Percentiles rank a stretch among this genome's conserved stretches.
phyloP scores from a whole-genome alignment of 2,329 filamentous ascomycete species.

The Trichoderma oligosporum region DNA sequence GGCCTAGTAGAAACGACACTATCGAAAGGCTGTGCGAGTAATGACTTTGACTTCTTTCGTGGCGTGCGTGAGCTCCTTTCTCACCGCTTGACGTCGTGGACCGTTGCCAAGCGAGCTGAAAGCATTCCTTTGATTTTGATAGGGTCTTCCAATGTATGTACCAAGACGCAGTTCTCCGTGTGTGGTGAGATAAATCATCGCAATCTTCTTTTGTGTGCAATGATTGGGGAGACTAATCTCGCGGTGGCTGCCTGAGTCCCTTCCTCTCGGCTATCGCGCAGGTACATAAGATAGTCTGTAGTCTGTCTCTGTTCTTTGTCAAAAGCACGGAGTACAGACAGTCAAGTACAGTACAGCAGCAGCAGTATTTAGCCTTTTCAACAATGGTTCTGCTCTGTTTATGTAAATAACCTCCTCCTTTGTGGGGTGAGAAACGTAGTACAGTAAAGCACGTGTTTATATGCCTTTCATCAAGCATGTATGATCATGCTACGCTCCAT shows the following conservation, averaged over 20 bases:
- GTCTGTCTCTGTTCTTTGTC: too few relatives aligned
- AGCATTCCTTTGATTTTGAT: not conserved
- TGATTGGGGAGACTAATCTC: conserved; percentile 5
- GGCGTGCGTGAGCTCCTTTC: conserved; percentile 1
- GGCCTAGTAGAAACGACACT: not conserved
- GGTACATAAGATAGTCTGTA: conserved; percentile 4
- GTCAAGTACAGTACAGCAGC: too few relatives aligned
- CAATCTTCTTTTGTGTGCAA: not conserved
- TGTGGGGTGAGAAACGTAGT: not conserved
- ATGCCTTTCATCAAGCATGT: not conserved
- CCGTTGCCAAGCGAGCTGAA: conserved; percentile 19
- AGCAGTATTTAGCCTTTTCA: too few relatives aligned
- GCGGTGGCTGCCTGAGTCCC: not conserved
- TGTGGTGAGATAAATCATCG: conserved; percentile 14
- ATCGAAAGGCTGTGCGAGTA: conserved; percentile 16
- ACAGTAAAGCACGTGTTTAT: conserved; percentile 5
- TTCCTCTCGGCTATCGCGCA: conserved; percentile 15
- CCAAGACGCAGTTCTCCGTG: not conserved
- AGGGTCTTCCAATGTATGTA: conserved; percentile 5
- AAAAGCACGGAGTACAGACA: too few relatives aligned
- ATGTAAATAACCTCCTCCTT: not conserved
- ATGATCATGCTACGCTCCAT: not conserved
- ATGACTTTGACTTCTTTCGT: not conserved
- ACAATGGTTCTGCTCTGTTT: not conserved
- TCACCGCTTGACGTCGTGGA: conserved; percentile 18